A percentile compares a stretch with the other conserved stretches of the same genome.
phyloP scores from a whole-genome alignment of 768 basidiomycete species.

The Sarcodon sp. region DNA sequence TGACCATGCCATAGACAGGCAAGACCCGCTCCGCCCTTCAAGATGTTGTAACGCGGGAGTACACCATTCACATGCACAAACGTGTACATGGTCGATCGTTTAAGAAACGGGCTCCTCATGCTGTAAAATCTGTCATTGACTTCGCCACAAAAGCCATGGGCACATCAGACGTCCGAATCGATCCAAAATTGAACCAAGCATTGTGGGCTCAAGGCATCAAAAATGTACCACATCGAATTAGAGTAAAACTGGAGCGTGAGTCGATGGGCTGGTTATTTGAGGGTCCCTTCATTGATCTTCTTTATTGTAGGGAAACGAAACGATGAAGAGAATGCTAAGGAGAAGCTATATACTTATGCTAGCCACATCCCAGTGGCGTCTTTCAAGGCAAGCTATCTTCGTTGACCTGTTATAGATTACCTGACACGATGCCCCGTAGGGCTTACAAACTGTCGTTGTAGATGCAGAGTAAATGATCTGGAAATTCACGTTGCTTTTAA shows the following conservation, averaged over 20 bases:
- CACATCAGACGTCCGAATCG: slow-evolving; percentile 84
- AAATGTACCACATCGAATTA: slow-evolving; percentile 82
- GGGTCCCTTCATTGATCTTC: slow-evolving; percentile 1
- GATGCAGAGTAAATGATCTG: slow-evolving; percentile 54
- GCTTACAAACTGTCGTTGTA: slow-evolving; percentile 71
- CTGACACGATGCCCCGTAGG: slow-evolving; percentile 28
- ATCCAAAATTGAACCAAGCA: slow-evolving; percentile 94
- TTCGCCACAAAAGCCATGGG: slow-evolving; percentile 96
- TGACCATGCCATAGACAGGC: slow-evolving; percentile 34
- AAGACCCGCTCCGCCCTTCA: slow-evolving; percentile 94
- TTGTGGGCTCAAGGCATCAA: slow-evolving; percentile 93
- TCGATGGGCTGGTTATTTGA: slow-evolving; percentile 8
- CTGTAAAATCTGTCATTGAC: slow-evolving; percentile 85
- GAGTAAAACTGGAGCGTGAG: slow-evolving; percentile 89
- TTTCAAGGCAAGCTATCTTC: slow-evolving; percentile 61
- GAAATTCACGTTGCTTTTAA: slow-evolving; percentile 9
- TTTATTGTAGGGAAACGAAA: slow-evolving; percentile 75
- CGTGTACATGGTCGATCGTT: slow-evolving; percentile 84
- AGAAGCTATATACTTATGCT: slow-evolving; percentile 92
- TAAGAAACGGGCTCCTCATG: slow-evolving; percentile 96
- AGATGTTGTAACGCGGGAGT: slow-evolving; percentile 97
- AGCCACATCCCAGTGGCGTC: slow-evolving; percentile 62
- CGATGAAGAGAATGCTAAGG: slow-evolving; percentile 97
- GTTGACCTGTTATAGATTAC: neutral
- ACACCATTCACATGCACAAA: slow-evolving; percentile 98